Evolutionary conservation across 495 filamentous ascomycete species (phyloP).

Genomic region (Aspergillus olivimuriae): DNA sequence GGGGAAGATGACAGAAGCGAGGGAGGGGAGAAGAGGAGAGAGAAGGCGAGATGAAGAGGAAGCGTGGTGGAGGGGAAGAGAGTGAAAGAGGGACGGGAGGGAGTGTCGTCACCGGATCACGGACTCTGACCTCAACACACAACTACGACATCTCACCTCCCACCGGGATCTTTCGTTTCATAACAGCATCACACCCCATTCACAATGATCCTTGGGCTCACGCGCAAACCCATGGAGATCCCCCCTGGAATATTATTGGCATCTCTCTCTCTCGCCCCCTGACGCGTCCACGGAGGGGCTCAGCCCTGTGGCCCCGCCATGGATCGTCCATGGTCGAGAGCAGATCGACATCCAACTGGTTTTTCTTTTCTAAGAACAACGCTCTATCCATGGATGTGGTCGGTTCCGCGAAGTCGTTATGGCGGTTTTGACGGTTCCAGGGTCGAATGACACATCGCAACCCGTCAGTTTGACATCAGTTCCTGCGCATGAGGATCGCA

Average conservation of each 20-base stretch:
- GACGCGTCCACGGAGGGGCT: slow-evolving; percentile 6
- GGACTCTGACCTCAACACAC: too few species aligned
- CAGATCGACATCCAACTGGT: slow-evolving; percentile 8
- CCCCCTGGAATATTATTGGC: background rate
- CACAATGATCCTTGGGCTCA: too few species aligned
- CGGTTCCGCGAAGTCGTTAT: too few species aligned
- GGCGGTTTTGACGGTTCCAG: too few species aligned
- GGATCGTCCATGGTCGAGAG: background rate
- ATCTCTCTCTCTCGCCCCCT: background rate
- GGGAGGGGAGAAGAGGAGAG: slow-evolving; percentile 1
- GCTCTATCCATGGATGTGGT: too few species aligned
- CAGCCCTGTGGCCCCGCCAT: slow-evolving; percentile 21
- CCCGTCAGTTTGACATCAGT: too few species aligned
- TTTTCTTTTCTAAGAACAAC: too few species aligned
- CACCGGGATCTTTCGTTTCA: too few species aligned
- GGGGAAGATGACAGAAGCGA: background rate
- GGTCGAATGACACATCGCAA: too few species aligned
- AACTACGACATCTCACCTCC: too few species aligned
- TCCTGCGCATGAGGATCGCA: too few species aligned
- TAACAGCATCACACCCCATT: too few species aligned
- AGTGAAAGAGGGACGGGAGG: background rate
- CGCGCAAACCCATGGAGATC: background rate
- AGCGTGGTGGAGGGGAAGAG: slow-evolving; percentile 2
- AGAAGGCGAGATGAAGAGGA: background rate
- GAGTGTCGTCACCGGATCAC: background rate